phyloP scores from a whole-genome alignment of 2,329 filamentous ascomycete genomes.

The Talaromyces sp. region DNA sequence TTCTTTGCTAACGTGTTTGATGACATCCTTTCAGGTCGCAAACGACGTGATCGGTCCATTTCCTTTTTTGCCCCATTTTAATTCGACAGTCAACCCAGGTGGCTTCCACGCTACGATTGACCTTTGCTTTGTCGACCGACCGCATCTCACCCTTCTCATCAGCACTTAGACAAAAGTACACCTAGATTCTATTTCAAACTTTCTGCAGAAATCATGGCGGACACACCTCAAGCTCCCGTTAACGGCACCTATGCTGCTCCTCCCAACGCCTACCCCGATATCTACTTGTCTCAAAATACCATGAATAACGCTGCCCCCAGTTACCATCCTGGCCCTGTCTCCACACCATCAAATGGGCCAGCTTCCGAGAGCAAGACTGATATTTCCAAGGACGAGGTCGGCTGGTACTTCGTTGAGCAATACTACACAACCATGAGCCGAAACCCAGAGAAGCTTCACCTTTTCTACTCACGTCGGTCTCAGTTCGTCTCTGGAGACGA shows the following conservation, averaged over 20 bases:
- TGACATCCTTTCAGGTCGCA: neutral
- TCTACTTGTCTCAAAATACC: slow-evolving; percentile 34
- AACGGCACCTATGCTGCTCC: slow-evolving; percentile 43
- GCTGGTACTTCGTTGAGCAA: slow-evolving; percentile 99
- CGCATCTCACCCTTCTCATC: neutral
- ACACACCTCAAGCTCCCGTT: slow-evolving; percentile 39
- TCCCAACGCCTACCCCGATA: slow-evolving; percentile 37
- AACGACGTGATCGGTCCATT: slow-evolving; percentile 1
- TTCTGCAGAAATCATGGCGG: slow-evolving; percentile 34
- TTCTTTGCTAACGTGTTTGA: neutral
- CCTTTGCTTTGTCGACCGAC: neutral
- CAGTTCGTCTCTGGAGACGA: slow-evolving; percentile 92
- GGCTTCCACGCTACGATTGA: neutral
- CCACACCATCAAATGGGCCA: slow-evolving; percentile 37
- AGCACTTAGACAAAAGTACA: neutral
- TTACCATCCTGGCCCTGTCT: slow-evolving; percentile 40
- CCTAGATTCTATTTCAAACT: neutral
- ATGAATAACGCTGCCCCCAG: slow-evolving; percentile 35
- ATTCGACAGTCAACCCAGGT: neutral
- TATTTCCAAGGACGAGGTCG: slow-evolving; percentile 84
- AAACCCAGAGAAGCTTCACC: slow-evolving; percentile 84
- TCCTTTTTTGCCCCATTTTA: slow-evolving; percentile 2
- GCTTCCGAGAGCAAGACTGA: slow-evolving; percentile 39
- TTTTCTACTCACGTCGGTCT: slow-evolving; percentile 95
- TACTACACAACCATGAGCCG: slow-evolving; percentile 98